A percentile compares a stretch with the other conserved stretches of the same genome.
phyloP scores from a whole-genome alignment of 176 grass and related monocot species.

The bread wheat (Triticum aestivum) region DNA sequence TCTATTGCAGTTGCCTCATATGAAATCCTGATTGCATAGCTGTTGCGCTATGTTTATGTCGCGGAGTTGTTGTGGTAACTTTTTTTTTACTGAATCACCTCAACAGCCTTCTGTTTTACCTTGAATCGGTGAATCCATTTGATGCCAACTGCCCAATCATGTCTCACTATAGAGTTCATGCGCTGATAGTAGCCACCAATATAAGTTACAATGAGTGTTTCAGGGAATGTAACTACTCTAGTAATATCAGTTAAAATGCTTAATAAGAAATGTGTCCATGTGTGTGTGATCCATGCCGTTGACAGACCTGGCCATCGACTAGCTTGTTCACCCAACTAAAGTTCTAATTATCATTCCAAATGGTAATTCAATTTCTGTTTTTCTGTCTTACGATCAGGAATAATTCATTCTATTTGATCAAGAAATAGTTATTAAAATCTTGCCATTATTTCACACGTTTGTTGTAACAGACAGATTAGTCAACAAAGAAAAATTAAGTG shows the following conservation, averaged over 20 bases:
- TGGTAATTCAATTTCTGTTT: background rate
- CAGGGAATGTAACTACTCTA: background rate
- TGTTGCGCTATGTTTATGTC: background rate
- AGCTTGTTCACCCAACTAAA: background rate
- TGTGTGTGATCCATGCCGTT: background rate
- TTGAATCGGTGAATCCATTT: constrained; percentile 12
- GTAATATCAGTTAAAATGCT: background rate
- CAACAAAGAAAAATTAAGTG: background rate
- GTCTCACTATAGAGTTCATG: background rate
- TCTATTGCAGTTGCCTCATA: background rate
- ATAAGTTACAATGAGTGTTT: no score
- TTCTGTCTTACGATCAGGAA: background rate
- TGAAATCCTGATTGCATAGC: background rate
- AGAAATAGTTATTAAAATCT: background rate
- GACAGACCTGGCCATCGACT: background rate
- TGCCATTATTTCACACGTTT: background rate
- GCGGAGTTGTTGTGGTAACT: background rate
- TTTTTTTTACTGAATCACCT: background rate
- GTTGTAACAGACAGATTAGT: background rate
- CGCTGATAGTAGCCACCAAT: background rate
- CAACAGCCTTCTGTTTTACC: background rate
- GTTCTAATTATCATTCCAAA: background rate
- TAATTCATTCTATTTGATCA: background rate
- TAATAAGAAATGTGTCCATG: background rate
- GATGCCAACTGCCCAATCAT: background rate